phyloP scores from a whole-genome alignment of 139 green algal genomes.

The Tetradesmus obliquus region DNA sequence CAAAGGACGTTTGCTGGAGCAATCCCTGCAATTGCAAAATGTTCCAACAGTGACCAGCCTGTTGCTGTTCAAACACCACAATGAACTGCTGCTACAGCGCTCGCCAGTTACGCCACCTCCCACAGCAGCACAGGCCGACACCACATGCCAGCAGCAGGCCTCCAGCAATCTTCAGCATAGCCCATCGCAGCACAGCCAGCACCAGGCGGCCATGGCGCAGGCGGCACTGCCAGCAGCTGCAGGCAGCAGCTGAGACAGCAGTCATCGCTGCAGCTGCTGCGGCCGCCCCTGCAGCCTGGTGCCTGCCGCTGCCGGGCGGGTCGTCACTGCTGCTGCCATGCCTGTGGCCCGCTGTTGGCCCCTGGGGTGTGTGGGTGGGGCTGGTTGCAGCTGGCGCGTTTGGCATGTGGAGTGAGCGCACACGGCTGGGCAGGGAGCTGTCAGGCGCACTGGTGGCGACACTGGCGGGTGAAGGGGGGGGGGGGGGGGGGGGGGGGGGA shows the following conservation, averaged over 20 bases:
- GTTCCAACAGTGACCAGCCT: not conserved
- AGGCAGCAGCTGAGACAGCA: not conserved
- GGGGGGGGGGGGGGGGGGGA: no score
- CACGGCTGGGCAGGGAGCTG: slow-evolving; percentile 78
- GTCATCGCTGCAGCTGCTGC: not conserved
- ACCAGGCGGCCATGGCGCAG: not conserved
- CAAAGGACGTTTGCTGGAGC: no score
- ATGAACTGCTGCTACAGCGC: not conserved
- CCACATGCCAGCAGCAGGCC: not conserved
- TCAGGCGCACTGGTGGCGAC: slow-evolving; percentile 86
- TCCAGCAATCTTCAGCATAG: not conserved
- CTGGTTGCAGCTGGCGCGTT: slow-evolving; percentile 65
- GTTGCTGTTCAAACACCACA: not conserved
- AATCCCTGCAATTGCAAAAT: no score
- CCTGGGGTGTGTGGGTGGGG: slow-evolving; percentile 66
- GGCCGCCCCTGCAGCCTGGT: not conserved
- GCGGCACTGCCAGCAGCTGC: not conserved
- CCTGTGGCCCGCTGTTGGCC: slow-evolving; percentile 31
- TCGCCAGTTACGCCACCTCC: not conserved
- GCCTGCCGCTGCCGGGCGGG: not conserved
- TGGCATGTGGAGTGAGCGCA: slow-evolving; percentile 73
- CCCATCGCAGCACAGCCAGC: not conserved
- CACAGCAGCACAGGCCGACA: not conserved
- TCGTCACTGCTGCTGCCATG: not conserved
- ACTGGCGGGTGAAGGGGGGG: slow-evolving; percentile 52